These are phyloP conservation scores for Cryptococcus floricola DNA, from an alignment of 1,284 basidiomycete species.

Conservation along the genomic window DNA sequence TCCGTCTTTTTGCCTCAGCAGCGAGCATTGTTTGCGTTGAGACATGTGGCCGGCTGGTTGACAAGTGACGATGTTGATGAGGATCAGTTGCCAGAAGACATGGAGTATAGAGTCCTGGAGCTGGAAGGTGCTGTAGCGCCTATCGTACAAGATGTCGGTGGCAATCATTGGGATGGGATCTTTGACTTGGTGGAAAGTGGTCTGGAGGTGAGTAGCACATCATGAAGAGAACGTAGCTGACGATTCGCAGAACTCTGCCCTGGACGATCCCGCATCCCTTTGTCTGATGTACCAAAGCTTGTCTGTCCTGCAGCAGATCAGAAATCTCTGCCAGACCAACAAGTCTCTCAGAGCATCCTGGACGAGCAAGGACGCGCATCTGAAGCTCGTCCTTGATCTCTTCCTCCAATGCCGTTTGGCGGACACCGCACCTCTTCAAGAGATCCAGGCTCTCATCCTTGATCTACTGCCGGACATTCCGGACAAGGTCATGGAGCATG, in stretches of 20 bases:
- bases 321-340: slow-evolving; percentile 69
- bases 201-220: slow-evolving; percentile 62
- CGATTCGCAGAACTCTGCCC: slow-evolving; percentile 57
- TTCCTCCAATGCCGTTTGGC: slow-evolving; percentile 37
- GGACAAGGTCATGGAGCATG: slow-evolving; percentile 59
- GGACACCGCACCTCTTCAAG: slow-evolving; percentile 56
- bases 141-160: slow-evolving; percentile 80
- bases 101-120: slow-evolving; percentile 71
- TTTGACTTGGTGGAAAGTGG: slow-evolving; percentile 87
- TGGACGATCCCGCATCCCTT: slow-evolving; percentile 60
- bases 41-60: slow-evolving; percentile 80
- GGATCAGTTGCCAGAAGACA: slow-evolving; percentile 60
- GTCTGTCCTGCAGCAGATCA: slow-evolving; percentile 62
- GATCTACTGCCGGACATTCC: slow-evolving; percentile 66
- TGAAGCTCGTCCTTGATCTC: slow-evolving; percentile 32
- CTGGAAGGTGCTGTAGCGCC: slow-evolving; percentile 76
- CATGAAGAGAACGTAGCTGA: slow-evolving; percentile 7
- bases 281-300: slow-evolving; percentile 67
- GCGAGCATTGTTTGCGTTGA: slow-evolving; percentile 83
- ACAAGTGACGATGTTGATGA: slow-evolving; percentile 66
- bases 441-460: slow-evolving; percentile 65
- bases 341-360: slow-evolving; percentile 68
- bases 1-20: slow-evolving; percentile 82
- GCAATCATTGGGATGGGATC: slow-evolving; percentile 87
- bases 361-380: slow-evolving; percentile 56